Base-by-base conservation (phyloP, 352 stramenopile genomes). In the Globisporangium ultimum region DNA sequence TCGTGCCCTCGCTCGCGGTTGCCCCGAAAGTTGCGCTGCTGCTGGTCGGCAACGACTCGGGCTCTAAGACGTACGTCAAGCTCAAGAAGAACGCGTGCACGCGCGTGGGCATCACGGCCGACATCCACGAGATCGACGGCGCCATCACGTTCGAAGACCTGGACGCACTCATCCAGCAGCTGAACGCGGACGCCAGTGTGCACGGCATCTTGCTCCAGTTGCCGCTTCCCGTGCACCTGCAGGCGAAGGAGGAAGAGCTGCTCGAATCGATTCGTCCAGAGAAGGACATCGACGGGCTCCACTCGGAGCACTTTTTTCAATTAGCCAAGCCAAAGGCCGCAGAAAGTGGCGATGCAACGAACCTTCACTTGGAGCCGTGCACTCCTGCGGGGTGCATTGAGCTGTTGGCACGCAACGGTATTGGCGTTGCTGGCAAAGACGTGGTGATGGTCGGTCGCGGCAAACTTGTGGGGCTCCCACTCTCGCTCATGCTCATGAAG, bases 211-310 rank as follows among this genome's bases (percentile, higher is more conserved):
- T 99, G 36, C 81, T 99, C 15, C 97, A 99, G 74, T 56, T 94
- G 59, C 83, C 82, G 22, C 64, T 94, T 40, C 80, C 84, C 17
- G 63, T 58, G 46, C 77, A 86, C 38, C 60, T 90, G 50, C 68
- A 78, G 54, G 10, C 58, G 5, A 53, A 97, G 68, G 95, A 99
- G 70, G 72, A 95, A 57, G 66, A 51, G 21, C 84, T 99, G 40
- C 84, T 99, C 41, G 77, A 97, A 54, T 67, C 80, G 3, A 97
- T 99, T 55, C 68, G 59, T 45, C 76, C 88, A 3, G 64, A 74
- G 11, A 99, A 99, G 66, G 98, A 99, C 78, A 97, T 99, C 14
- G 98, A 99, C 70, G 98, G 97, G n/a, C 88, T 99, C 45, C 95
- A 99, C 72, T 96, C 97, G 53, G 67, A 89, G 43, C 99, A 99